phyloP scores from a whole-genome alignment of 768 basidiomycete species.

The Amanita thiersii region DNA sequence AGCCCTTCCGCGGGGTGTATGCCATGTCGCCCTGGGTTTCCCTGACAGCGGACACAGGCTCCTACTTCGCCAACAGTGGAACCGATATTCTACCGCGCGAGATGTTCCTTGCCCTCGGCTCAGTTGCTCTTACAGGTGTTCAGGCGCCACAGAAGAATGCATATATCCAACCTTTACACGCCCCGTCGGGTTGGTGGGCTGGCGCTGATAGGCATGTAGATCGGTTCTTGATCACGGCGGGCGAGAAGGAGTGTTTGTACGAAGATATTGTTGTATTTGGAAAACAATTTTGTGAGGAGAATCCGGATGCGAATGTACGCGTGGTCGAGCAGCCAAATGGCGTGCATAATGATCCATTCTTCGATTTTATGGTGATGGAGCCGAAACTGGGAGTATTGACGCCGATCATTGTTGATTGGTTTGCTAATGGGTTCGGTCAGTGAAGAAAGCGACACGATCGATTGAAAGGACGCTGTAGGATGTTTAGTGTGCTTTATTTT shows the following conservation, averaged over 20 bases:
- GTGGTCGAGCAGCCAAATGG: constrained; percentile 23
- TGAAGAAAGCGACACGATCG: no score
- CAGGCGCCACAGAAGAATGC: constrained; percentile 13
- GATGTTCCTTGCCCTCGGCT: constrained; percentile 11
- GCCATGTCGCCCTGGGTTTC: constrained; percentile 24
- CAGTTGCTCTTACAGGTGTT: constrained; percentile 13
- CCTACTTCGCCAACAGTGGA: constrained; percentile 16
- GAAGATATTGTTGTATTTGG: constrained; percentile 21
- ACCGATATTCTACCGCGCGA: constrained; percentile 15
- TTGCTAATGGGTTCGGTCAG: no score
- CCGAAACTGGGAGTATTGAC: constrained; percentile 16
- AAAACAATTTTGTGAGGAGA: constrained; percentile 15
- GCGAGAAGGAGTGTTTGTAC: constrained; percentile 25
- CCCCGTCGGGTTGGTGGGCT: constrained; percentile 23
- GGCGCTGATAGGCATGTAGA: constrained; percentile 19
- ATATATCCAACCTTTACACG: constrained; percentile 21
- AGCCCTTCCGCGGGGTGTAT: constrained; percentile 18
- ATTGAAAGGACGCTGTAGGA: no score
- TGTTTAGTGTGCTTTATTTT: no score
- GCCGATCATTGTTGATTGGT: constrained; percentile 16
- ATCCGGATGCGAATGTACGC: constrained; percentile 9
- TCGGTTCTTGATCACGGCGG: constrained; percentile 26
- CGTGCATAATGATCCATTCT: constrained; percentile 27
- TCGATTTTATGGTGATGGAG: constrained; percentile 20
- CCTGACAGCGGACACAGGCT: constrained; percentile 10